Base-by-base conservation (phyloP, 768 basidiomycete genomes). In the Astraeus odoratus region DNA sequence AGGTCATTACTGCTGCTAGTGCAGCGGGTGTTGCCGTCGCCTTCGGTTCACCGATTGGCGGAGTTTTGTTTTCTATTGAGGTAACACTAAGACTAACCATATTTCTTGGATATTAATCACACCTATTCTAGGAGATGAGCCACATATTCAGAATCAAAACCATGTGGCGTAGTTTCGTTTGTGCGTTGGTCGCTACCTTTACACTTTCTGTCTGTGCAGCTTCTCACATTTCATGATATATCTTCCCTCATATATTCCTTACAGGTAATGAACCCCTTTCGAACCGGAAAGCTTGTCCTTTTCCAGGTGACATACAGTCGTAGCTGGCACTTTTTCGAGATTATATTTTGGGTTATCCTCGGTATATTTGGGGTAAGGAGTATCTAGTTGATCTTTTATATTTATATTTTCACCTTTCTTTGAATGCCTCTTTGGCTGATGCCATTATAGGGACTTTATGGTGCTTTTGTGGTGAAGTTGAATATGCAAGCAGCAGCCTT, bases 291-390 rank as follows among this genome's bases (percentile, higher is more conserved):
- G 63, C 80, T 99, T 22, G 96, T 99, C 58, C 69, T 98, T 49
- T 99, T 99, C 70, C 94, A 97, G 60, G 91, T 99, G 55, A 94
- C 93, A 2, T 99, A 98, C 63, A 88, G 87, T 60, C 78, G 95
- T 25, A 92, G 93, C 57, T 99, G 96, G 96, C 96, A 98, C 60
- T 97, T 95, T 68, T 98, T 98, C 59, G 96, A 98, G 59, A 88
- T 99, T 41, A 84, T 96, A 15, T 95, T 95, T 64, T 99, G 94
- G 66, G 75, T 98, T 43, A 78, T 98, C 47, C 78, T 99, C 33
- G 96, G 96, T 8, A 75, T 98, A 50, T 99, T 99, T 63, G 96
- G 96, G 39, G 95, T 95, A 58, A 49, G 79, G 67, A 13, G 33
- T 37, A 46, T n/a, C n/a, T n/a, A n/a, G n/a, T n/a, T n/a, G n/a